A percentile compares a stretch with the other conserved stretches of the same genome.
Conservation (phyloP, 1,139 yeast species). For the Protomyces arabidopsidicola region DNA sequence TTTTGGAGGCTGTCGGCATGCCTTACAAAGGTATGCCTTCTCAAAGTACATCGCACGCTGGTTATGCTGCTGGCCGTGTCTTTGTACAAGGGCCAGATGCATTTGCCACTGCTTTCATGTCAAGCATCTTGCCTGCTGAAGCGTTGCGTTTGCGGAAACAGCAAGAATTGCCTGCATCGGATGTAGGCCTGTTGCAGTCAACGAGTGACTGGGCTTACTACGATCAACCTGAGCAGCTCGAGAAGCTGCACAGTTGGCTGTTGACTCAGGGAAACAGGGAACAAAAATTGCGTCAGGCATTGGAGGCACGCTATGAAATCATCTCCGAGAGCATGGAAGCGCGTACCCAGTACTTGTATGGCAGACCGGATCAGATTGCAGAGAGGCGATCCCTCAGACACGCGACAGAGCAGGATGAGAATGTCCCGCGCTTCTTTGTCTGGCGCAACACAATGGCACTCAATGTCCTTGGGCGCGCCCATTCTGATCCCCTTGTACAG, state of each 20-base stretch:
- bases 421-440: background rate
- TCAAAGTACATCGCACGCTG: constrained; percentile 43
- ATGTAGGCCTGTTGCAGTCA: constrained; percentile 44
- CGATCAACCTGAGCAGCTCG: constrained; percentile 59
- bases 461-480: background rate
- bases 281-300: constrained; percentile 58
- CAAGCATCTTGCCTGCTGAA: constrained; percentile 30
- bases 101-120: constrained; percentile 49
- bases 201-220: constrained; percentile 63
- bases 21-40: constrained; percentile 41
- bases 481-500: constrained; percentile 1
- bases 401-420: background rate
- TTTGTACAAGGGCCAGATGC: constrained; percentile 92
- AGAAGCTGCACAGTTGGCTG: constrained; percentile 58
- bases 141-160: constrained; percentile 56
- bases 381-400: constrained; percentile 15
- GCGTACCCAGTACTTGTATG: constrained; percentile 3
- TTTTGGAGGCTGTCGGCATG: constrained; percentile 85
- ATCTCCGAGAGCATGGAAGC: constrained; percentile 13
- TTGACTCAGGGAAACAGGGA: constrained; percentile 77
- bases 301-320: constrained; percentile 36
- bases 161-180: constrained; percentile 46
- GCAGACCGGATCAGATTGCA: background rate
- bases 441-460: constrained; percentile 21
- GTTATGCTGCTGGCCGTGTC: constrained; percentile 76